Evolutionary conservation across 139 green algal species (phyloP), one percentile per base, ranked within the genome.

Genomic region (Haematococcus lacustris): DNA sequence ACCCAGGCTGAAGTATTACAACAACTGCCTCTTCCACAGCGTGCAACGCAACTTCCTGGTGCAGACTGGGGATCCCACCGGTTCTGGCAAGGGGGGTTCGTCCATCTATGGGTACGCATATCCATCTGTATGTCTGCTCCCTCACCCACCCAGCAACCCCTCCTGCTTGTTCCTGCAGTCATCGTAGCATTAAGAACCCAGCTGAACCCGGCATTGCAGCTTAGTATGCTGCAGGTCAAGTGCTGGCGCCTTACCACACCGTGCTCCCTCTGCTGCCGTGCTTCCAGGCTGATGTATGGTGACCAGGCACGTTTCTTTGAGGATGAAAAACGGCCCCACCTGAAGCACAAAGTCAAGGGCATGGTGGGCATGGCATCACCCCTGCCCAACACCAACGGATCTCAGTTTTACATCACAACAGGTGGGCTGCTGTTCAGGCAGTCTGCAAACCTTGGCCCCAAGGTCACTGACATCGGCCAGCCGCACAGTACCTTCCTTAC

Each of bases 391-490:
- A 71, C 84, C 30, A 98, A 97, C 78, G 92, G 89, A 4, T 93
- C 81, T 2, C 91, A 88, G 80, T 98, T 98, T 60, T 97, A 97
- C 78, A 93, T 98, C 66, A 97, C 92, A 33, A 82, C 76, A 33
- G 67, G 67, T 63, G 41, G 13, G 63, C 32, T 26, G 13, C 3
- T 40, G 61, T 4, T 33, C 53, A 23, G n/a, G 53, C 21, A 33
- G 28, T 7, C 4, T 13, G 53, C 53, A 64, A 30, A 25, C 28
- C 17, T 9, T 53, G 57, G 23, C 25, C 9, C 9, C 57, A 64
- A 30, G n/a, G n/a, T n/a, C n/a, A n/a, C n/a, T n/a, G n/a, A n/a
- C n/a, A n/a, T n/a, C n/a, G n/a, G n/a, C n/a, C n/a, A n/a, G n/a
- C n/a, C 21, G 47, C 21, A 21, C 13, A 57, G 17, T 57, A 57